These are phyloP conservation scores for Astragalus glycyphyllos DNA, from an alignment of 306 rosid species.

Conservation along the genomic window DNA sequence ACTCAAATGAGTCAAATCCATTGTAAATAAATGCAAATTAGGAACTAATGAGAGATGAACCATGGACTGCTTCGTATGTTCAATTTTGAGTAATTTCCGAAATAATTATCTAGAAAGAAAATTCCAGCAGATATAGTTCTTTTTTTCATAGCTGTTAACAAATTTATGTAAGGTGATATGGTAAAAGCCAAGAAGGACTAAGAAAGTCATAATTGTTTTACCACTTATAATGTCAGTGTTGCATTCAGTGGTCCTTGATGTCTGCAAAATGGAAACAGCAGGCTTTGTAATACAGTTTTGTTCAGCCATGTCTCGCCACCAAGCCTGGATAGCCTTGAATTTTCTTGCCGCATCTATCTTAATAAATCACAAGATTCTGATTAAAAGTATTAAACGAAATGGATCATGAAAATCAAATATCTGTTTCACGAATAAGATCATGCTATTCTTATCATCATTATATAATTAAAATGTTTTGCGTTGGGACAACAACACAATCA, in stretches of 20 bases:
- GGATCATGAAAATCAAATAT: conserved; percentile 8
- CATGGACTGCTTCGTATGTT: conserved; percentile 2
- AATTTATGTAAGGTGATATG: conserved; percentile 7
- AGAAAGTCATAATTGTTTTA: conserved; percentile 39
- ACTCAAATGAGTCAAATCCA: background rate
- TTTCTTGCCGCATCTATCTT: conserved; percentile 71
- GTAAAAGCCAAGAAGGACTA: background rate
- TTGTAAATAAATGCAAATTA: background rate
- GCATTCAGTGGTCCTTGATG: conserved; percentile 39
- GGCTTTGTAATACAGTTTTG: conserved; percentile 55
- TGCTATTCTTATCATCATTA: background rate
- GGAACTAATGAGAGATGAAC: conserved; percentile 15
- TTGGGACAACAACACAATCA: conserved; percentile 2
- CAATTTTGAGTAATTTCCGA: conserved; percentile 36
- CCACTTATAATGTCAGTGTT: conserved; percentile 51
- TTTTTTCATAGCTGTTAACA: background rate
- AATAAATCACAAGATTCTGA: conserved; percentile 35
- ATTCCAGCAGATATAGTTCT: background rate
- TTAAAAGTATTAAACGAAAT: conserved; percentile 25
- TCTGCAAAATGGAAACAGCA: conserved; percentile 44
- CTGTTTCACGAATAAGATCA: conserved; percentile 25
- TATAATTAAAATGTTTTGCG: background rate
- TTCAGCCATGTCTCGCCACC: conserved; percentile 94
- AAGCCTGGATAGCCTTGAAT: conserved; percentile 84
- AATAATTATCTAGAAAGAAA: conserved; percentile 9